Conservation (phyloP, 139 green algal species). For the Gonium pectorale region DNA sequence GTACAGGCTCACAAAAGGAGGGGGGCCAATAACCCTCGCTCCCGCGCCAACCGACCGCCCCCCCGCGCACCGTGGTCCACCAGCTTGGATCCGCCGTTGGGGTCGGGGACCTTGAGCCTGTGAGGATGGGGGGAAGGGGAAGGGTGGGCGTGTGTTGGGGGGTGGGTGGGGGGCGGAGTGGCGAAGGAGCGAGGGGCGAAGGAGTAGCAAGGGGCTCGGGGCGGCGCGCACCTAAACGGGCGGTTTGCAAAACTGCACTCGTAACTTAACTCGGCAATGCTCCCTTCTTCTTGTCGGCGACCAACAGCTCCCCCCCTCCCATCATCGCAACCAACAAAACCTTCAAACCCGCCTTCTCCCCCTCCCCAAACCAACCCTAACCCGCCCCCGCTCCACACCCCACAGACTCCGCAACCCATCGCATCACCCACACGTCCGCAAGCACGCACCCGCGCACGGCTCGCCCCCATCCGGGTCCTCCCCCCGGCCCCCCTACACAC, state of each 20-base stretch:
- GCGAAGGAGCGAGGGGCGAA: neutral
- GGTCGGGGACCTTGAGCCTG: conserved; percentile 70
- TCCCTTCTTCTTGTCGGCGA: too few species aligned
- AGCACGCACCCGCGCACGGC: neutral
- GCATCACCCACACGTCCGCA: too few species aligned
- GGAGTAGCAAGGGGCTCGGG: neutral
- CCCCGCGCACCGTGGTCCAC: conserved; percentile 72
- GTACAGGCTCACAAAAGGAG: too few species aligned
- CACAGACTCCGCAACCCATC: too few species aligned
- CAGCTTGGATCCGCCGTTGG: conserved; percentile 66
- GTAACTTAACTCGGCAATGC: neutral
- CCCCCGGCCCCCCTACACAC: neutral
- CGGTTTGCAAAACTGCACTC: neutral
- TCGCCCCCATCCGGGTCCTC: neutral
- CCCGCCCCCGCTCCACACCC: too few species aligned
- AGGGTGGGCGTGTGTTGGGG: neutral
- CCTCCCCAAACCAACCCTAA: too few species aligned
- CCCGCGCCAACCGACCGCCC: neutral
- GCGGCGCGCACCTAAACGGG: neutral
- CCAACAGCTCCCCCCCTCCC: too few species aligned
- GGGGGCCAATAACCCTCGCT: too few species aligned
- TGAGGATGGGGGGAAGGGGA: neutral
- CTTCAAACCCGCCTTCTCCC: too few species aligned
- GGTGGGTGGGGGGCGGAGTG: neutral
- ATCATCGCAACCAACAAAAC: too few species aligned